These are phyloP conservation scores for Fusarium torreyae DNA, from an alignment of 2,329 filamentous ascomycete species.

Conservation along the genomic window DNA sequence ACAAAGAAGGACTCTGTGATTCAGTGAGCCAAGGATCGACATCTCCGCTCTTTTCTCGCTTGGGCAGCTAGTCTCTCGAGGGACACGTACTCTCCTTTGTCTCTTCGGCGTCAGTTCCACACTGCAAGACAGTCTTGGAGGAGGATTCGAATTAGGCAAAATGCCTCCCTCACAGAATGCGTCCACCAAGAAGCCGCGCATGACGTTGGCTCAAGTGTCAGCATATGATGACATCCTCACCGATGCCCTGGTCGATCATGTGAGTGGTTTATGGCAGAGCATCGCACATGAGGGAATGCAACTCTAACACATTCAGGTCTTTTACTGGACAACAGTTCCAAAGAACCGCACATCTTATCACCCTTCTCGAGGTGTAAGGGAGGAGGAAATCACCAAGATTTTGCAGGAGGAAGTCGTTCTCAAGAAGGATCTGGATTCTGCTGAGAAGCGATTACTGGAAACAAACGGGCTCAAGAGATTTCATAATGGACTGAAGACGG, in stretches of 20 bases:
- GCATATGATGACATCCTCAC: constrained; percentile 97
- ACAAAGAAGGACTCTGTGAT: constrained; percentile 1
- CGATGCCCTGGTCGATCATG: constrained; percentile 94
- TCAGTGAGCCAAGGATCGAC: constrained; percentile 20
- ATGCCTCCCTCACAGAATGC: constrained; percentile 58
- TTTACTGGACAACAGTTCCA: constrained; percentile 96
- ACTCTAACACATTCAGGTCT: constrained; percentile 68
- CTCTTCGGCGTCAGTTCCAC: constrained; percentile 12
- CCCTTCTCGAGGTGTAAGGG: constrained; percentile 82
- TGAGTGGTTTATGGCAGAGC: constrained; percentile 65
- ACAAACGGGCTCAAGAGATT: constrained; percentile 83
- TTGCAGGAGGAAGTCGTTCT: constrained; percentile 79
- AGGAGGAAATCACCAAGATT: constrained; percentile 73
- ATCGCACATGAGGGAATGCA: constrained; percentile 19
- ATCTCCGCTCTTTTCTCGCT: constrained; percentile 37
- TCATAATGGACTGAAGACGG: constrained; percentile 75
- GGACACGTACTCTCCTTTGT: constrained; percentile 46
- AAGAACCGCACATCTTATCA: constrained; percentile 94
- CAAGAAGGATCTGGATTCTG: constrained; percentile 77
- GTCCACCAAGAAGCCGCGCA: constrained; percentile 73
- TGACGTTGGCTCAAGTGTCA: constrained; percentile 89
- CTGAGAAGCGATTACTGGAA: constrained; percentile 80
- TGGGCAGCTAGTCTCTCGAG: constrained; percentile 19
- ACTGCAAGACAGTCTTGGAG: background rate
- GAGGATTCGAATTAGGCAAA: constrained; percentile 10